Evolutionary conservation across 2,329 filamentous ascomycete species (phyloP), one percentile per base, ranked within the genome.

Genomic region (Phialophora expanda): DNA sequence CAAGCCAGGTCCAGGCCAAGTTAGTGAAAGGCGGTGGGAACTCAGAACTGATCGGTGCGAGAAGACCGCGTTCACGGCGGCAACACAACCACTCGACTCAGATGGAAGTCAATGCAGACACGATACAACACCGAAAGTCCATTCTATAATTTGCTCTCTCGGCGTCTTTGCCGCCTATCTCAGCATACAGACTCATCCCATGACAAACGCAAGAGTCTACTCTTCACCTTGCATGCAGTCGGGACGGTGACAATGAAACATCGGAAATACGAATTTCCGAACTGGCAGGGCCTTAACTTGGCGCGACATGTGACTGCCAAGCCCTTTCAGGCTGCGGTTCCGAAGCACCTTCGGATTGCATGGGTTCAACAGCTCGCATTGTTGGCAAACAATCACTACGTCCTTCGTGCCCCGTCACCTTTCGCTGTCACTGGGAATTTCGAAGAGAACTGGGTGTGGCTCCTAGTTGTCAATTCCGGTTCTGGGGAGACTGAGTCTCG

Each of bases 241-340:
- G 6, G 1, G 38, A 8, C 38, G 38, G 14, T 44, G 38, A 44
- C 4, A 4, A 44, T 44, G 38, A n/a, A n/a, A 3, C n/a, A 6
- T 8, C 38, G 38, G 38, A 44, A n/a, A n/a, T 44, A 44, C 38
- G 14, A n/a, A 7, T n/a, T 44, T 20, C 38, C 38, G 38, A 44
- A 4, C 32, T 34, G 32, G 9, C 2, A 9, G 32, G 32, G 11
- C 48, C 5, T 4, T 5, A 22, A n/a, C 20, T 53, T 20, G 24
- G 28, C 28, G 14, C n/a, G 12, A 9, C 17, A 55, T 20, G 53
- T 55, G 53, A 55, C 24, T 34, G 53, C 53, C 53, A 55, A 55
- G 53, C 48, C 48, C 20, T 17, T 53, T 34, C 26, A 30, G 53
- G 26, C 53, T 55, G 53, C 53, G 53, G 26, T 55, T 34, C 28